A percentile compares a stretch with the other conserved stretches of the same genome.
phyloP scores from a whole-genome alignment of 2,329 filamentous ascomycete genomes.

The Daldinia sp. region DNA sequence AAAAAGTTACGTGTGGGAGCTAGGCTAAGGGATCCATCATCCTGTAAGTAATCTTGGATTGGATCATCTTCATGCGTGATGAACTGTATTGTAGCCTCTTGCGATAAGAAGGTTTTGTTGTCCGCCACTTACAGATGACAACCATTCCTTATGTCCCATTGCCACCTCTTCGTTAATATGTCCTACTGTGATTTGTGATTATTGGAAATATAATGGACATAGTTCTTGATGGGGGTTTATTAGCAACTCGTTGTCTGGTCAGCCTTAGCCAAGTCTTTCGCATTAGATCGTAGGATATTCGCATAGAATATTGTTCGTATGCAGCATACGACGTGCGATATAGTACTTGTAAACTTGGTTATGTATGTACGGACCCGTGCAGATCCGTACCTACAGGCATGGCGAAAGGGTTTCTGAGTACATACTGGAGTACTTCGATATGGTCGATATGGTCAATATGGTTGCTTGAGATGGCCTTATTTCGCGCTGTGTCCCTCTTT shows the following conservation, averaged over 20 bases:
- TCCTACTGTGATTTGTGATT: not conserved
- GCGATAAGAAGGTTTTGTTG: slow-evolving; percentile 11
- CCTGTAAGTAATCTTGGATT: slow-evolving; percentile 39
- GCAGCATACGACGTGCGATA: too few species aligned
- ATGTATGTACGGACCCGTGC: not conserved
- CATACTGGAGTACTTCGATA: slow-evolving; percentile 21
- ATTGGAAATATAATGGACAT: not conserved
- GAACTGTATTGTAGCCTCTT: slow-evolving; percentile 46
- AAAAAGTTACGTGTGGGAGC: slow-evolving; percentile 26
- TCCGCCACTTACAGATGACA: slow-evolving; percentile 13
- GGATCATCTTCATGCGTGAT: slow-evolving; percentile 50
- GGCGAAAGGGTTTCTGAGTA: slow-evolving; percentile 12
- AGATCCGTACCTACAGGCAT: not conserved
- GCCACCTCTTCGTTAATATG: slow-evolving; percentile 1
- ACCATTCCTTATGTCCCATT: not conserved
- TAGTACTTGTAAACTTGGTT: not conserved
- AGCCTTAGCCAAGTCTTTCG: not conserved
- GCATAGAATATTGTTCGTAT: not conserved
- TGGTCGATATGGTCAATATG: slow-evolving; percentile 8
- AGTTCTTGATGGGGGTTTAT: not conserved
- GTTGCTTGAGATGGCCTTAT: slow-evolving; percentile 15
- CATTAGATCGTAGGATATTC: too few species aligned
- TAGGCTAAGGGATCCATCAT: slow-evolving; percentile 26
- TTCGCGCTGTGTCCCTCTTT: slow-evolving; percentile 16
- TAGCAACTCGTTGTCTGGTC: not conserved